phyloP scores from a whole-genome alignment of 164 flowering plant genomes.

The Sedum album region DNA sequence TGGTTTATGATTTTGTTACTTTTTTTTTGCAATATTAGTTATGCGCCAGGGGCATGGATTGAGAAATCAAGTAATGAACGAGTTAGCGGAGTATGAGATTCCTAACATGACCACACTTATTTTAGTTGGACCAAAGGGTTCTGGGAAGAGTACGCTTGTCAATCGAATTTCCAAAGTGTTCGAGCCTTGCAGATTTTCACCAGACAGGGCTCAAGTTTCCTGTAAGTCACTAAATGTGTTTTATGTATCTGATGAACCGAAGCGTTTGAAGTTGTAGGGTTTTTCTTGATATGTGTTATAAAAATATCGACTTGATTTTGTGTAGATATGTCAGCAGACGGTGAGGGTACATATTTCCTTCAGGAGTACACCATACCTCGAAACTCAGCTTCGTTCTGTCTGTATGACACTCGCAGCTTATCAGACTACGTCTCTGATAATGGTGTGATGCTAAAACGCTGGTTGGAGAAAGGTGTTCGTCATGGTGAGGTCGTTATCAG shows the following conservation, averaged over 20 bases:
- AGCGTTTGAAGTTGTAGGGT: no score
- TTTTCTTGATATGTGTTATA: no score
- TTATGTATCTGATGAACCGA: neutral
- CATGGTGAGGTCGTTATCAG: slow-evolving; percentile 51
- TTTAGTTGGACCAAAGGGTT: slow-evolving; percentile 66
- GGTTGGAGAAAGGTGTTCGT: slow-evolving; percentile 69
- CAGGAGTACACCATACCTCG: slow-evolving; percentile 66
- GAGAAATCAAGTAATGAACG: slow-evolving; percentile 36
- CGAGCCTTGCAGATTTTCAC: slow-evolving; percentile 42
- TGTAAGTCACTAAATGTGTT: slow-evolving; percentile 26
- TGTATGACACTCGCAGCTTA: slow-evolving; percentile 72
- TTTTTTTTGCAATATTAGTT: slow-evolving; percentile 30
- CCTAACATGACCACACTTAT: slow-evolving; percentile 54
- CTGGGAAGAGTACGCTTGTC: slow-evolving; percentile 84
- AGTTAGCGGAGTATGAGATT: slow-evolving; percentile 31
- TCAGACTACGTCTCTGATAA: slow-evolving; percentile 40
- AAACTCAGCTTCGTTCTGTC: slow-evolving; percentile 53
- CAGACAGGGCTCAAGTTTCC: slow-evolving; percentile 73
- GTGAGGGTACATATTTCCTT: slow-evolving; percentile 65
- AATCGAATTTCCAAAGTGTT: slow-evolving; percentile 59
- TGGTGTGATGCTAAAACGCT: slow-evolving; percentile 31
- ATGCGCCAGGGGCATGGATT: slow-evolving; percentile 60
- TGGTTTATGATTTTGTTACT: slow-evolving; percentile 1
- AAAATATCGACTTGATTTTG: no score
- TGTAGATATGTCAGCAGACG: slow-evolving; percentile 43